Conservation (phyloP, 192 early-diverging fungal genomes). For the Chytriomyces confervae region DNA sequence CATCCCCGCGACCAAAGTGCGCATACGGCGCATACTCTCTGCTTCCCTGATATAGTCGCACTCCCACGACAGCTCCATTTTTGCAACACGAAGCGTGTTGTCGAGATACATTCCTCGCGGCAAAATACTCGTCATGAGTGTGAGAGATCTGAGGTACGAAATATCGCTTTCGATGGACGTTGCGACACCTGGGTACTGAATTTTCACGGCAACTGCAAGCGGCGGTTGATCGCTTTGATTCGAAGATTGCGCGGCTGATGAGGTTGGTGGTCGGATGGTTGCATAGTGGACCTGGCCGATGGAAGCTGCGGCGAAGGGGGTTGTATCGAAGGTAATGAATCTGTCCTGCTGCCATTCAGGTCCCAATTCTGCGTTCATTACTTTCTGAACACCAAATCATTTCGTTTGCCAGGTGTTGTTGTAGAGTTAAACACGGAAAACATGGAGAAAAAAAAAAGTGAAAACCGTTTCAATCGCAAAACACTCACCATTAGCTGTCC, state of each 20-base stretch:
- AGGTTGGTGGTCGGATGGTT: slow-evolving; percentile 39
- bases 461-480: neutral
- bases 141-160: slow-evolving; percentile 76
- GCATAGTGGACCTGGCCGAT: slow-evolving; percentile 60
- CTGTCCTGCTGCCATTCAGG: neutral
- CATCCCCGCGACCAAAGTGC: slow-evolving; percentile 55
- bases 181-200: slow-evolving; percentile 96
- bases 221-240: too few species aligned
- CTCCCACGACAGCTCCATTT: slow-evolving; percentile 89
- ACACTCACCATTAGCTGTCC: slow-evolving; percentile 74
- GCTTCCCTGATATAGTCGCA: slow-evolving; percentile 93
- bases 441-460: neutral
- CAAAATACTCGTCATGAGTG: slow-evolving; percentile 81
- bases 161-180: slow-evolving; percentile 89
- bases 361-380: slow-evolving; percentile 31
- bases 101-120: slow-evolving; percentile 96
- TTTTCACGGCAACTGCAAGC: slow-evolving; percentile 78
- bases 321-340: slow-evolving; percentile 74
- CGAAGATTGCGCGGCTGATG: slow-evolving; percentile 6
- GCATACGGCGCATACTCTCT: slow-evolving; percentile 73
- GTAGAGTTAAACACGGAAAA: neutral
- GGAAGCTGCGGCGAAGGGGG: slow-evolving; percentile 85
- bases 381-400: slow-evolving; percentile 21
- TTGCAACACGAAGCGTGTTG: slow-evolving; percentile 90
- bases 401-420: too few species aligned